Evolutionary conservation across 257 asterid genomes (phyloP).

Genomic region (Solanum chilense): DNA sequence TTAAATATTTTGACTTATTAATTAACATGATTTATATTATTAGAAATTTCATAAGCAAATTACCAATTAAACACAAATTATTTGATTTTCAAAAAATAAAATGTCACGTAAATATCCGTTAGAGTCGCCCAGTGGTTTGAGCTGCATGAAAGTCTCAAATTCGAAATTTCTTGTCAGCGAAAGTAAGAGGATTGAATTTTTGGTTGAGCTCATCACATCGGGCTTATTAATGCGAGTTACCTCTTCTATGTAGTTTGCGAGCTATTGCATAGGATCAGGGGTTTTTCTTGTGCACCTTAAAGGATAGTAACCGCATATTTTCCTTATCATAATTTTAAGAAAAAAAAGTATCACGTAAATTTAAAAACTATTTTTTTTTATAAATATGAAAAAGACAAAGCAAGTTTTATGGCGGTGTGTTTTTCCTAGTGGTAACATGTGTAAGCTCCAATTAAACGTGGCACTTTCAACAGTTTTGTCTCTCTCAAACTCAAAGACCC

Average conservation of each 20-base stretch:
- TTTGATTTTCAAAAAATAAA: too few species aligned
- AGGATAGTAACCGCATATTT: too few species aligned
- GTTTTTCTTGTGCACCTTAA: fast-evolving
- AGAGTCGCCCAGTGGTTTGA: too few species aligned
- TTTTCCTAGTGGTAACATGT: background rate
- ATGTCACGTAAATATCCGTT: too few species aligned
- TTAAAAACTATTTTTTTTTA: too few species aligned
- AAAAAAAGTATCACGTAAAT: too few species aligned
- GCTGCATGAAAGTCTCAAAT: too few species aligned
- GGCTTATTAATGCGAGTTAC: fast-evolving
- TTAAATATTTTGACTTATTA: too few species aligned
- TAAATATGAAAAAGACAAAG: background rate
- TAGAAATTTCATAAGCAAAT: fast-evolving
- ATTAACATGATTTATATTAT: too few species aligned
- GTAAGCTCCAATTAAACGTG: background rate
- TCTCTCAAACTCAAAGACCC: background rate
- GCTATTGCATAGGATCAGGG: too few species aligned
- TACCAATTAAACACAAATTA: fast-evolving
- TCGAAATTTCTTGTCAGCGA: too few species aligned
- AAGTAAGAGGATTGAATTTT: fast-evolving
- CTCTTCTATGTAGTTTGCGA: fast-evolving
- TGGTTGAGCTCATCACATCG: fast-evolving
- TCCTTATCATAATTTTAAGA: too few species aligned
- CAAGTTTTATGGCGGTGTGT: background rate
- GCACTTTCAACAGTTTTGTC: slow-evolving; percentile 2